phyloP scores from a whole-genome alignment of 106 monocot species.

The Dioscorea dumetorum region DNA sequence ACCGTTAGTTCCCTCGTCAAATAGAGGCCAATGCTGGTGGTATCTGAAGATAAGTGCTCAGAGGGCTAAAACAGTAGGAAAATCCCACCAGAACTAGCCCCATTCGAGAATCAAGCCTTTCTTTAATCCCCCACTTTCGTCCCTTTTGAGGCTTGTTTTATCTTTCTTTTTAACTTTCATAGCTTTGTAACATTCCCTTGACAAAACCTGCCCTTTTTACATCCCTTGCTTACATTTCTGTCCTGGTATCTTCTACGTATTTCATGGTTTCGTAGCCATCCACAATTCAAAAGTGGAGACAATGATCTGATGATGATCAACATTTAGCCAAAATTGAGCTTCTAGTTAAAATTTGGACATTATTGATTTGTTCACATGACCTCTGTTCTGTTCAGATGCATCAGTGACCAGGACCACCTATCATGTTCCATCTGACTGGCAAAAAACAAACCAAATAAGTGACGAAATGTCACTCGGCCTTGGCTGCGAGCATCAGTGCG shows the following conservation, averaged over 20 bases:
- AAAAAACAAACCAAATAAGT: constrained; percentile 7
- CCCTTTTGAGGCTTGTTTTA: constrained; percentile 53
- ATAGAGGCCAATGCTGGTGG: constrained; percentile 35
- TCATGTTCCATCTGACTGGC: neutral
- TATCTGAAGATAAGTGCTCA: constrained; percentile 5
- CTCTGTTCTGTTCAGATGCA: no score
- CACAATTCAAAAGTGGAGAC: no score
- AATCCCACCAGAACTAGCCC: constrained; percentile 19
- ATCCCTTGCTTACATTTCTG: no score
- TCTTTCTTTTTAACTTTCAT: constrained; percentile 27
- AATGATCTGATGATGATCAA: no score
- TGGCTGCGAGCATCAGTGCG: neutral
- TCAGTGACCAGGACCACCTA: no score
- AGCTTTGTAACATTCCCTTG: constrained; percentile 36
- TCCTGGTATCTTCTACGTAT: no score
- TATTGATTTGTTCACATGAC: no score
- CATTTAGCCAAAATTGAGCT: no score
- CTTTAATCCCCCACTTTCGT: constrained; percentile 70
- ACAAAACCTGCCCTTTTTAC: no score
- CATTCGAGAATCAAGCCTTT: constrained; percentile 10
- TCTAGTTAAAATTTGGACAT: no score
- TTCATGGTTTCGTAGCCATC: no score
- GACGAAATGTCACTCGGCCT: neutral
- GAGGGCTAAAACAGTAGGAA: no score
- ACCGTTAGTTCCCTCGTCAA: constrained; percentile 30